phyloP scores from a whole-genome alignment of 1,139 yeast species.

The Nakaseomyces delphensis region DNA sequence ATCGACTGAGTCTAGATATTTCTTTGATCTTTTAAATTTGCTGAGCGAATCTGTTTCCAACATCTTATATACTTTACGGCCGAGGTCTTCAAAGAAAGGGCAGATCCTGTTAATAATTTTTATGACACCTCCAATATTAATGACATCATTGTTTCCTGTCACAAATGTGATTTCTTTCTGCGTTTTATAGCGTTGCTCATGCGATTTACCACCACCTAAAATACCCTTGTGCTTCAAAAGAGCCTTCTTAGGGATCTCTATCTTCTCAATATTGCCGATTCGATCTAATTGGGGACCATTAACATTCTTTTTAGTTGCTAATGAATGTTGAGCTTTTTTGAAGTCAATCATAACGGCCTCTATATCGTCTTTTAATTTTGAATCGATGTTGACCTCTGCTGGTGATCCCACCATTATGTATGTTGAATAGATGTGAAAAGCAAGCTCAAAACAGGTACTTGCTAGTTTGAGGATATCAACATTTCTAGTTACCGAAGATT shows the following conservation, averaged over 20 bases:
- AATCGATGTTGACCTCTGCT: constrained; percentile 62
- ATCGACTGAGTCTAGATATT: neutral
- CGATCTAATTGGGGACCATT: neutral
- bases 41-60: constrained; percentile 1
- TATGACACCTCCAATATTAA: neutral
- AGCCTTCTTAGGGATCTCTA: neutral
- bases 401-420: constrained; percentile 67
- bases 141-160: constrained; percentile 11
- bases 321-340: neutral
- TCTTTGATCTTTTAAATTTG: neutral
- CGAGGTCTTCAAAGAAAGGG: neutral
- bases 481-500: too few relatives aligned
- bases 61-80: neutral
- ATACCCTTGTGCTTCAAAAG: neutral
- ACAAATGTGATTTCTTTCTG: neutral
- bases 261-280: neutral
- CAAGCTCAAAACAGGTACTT: constrained; percentile 42
- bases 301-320: neutral
- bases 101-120: neutral
- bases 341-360: neutral
- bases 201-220: neutral
- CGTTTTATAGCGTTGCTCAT: neutral
- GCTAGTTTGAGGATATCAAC: neutral
- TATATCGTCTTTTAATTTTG: constrained; percentile 43
- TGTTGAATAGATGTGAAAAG: constrained; percentile 57